A percentile compares a stretch with the other conserved stretches of the same genome.
phyloP scores from a whole-genome alignment of 768 basidiomycete genomes.

The Naematelia encephala region DNA sequence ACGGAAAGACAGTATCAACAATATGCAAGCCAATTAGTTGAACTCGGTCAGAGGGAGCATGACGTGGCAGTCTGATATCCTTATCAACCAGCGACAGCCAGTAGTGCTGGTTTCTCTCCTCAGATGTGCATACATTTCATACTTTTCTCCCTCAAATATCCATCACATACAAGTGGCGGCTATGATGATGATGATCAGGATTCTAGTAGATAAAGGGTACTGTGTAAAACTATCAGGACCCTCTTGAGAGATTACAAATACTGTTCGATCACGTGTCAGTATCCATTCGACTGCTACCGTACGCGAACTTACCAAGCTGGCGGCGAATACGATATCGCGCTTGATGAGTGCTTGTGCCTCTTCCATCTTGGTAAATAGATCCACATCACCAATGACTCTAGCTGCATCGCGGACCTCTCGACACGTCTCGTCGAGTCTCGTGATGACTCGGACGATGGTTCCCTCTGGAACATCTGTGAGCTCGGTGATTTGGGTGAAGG shows the following conservation, averaged over 20 bases:
- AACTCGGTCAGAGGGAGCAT: not conserved
- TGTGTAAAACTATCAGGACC: no score
- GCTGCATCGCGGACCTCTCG: constrained; percentile 95
- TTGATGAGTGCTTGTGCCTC: constrained; percentile 90
- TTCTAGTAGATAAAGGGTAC: no score
- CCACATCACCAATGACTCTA: constrained; percentile 92
- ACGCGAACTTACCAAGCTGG: constrained; percentile 41
- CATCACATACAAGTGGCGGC: no score
- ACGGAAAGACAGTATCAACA: not conserved
- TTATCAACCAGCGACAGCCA: no score
- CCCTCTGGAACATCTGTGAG: constrained; percentile 95
- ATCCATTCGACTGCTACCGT: not conserved
- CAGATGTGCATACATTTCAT: no score
- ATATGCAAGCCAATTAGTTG: not conserved
- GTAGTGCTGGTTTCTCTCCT: no score
- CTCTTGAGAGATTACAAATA: not conserved
- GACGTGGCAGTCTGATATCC: no score
- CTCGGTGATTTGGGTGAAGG: constrained; percentile 88
- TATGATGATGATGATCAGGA: no score
- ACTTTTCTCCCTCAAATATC: no score
- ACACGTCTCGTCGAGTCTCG: constrained; percentile 92
- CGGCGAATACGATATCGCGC: constrained; percentile 63
- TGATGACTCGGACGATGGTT: constrained; percentile 94
- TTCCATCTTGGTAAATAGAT: constrained; percentile 97
- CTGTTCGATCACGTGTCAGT: not conserved